Evolutionary conservation across 2,329 filamentous ascomycete species (phyloP).

Genomic region (Dryadomyces sulphureus): DNA sequence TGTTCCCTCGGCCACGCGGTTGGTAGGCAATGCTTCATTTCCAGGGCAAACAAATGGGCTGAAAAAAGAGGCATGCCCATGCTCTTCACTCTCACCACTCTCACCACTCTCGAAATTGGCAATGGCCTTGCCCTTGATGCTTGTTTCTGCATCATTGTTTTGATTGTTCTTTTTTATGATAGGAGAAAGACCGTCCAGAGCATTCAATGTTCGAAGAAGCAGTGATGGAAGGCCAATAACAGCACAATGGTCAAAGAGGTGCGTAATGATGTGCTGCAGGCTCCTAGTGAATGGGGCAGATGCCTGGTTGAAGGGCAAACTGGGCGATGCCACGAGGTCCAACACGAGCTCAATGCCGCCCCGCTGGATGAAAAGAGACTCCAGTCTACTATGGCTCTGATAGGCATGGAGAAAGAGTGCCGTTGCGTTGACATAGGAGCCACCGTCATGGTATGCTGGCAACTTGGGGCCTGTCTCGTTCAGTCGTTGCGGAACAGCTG

Average conservation of each 20-base stretch:
- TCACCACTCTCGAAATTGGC: background rate
- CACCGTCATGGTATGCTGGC: constrained; percentile 25
- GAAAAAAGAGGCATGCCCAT: constrained; percentile 48
- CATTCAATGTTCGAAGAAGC: constrained; percentile 55
- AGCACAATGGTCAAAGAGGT: constrained; percentile 67
- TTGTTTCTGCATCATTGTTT: background rate
- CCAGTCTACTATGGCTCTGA: constrained; percentile 59
- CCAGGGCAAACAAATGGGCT: constrained; percentile 43
- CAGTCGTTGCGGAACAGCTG: background rate
- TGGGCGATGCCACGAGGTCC: constrained; percentile 70
- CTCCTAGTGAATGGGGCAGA: constrained; percentile 53
- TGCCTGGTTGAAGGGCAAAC: constrained; percentile 59
- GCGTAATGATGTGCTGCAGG: constrained; percentile 58
- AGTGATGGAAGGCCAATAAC: constrained; percentile 72
- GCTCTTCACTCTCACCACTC: constrained; percentile 8
- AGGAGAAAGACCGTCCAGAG: constrained; percentile 52
- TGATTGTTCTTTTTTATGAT: constrained; percentile 33
- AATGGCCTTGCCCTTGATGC: background rate
- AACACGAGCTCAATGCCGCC: constrained; percentile 75
- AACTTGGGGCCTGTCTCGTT: background rate
- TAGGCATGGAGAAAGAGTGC: constrained; percentile 64
- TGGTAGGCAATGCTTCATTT: constrained; percentile 15
- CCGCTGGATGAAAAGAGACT: constrained; percentile 56
- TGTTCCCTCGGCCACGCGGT: constrained; percentile 50
- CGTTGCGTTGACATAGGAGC: constrained; percentile 60